Base-by-base conservation (phyloP, 495 filamentous ascomycete species). In the Aspergillus nanangensis region DNA sequence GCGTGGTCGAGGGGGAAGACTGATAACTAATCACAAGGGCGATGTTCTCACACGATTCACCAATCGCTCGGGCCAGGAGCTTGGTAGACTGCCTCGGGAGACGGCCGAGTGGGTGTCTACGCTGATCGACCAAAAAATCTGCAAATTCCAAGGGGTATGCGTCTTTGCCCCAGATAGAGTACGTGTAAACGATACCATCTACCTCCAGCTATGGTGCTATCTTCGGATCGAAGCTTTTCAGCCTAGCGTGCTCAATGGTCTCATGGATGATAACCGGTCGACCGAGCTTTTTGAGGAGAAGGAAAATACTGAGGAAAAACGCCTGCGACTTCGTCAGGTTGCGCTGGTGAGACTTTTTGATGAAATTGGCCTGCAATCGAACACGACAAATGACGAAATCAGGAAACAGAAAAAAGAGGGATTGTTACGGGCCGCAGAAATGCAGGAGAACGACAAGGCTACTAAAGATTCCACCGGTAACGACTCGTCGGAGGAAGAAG, bases 41-140 rank as follows among this genome's bases (percentile, higher is more conserved):
- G 93, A 98, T 64, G 82, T 96, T 25, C 76, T 98, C 38, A 94
- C 96, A n/a, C 83, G 93, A 13, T 97, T 98, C 61, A 95, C 87
- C 2, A 94, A 90, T 56, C 58, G 68, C 3, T 72, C 63, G 40
- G 92, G 91, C 10, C 81, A 85, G 44, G 93, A 98, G 58, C 71
- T 98, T 33, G 93, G 94, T 13, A 73, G 93, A 52, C 66, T 98
- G n/a, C 86, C 89, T 18, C 87, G 88, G 46, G 93, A 98, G 29
- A 84, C 79, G 10, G 90, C 93, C n/a, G 80, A 83, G 40, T 98
- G 94, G 90, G 86, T 98, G 8, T 95, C 91, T 15, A 84, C 90
- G 0, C 65, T 98, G 50, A 82, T 98, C 41, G 93, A 98, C 53
- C 93, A 96, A 60, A 87, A 86, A 22, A 77, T 96, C 11, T 96